Base-by-base conservation (phyloP, 805 yeast genomes). In the Sporopachydermia lactativora region DNA sequence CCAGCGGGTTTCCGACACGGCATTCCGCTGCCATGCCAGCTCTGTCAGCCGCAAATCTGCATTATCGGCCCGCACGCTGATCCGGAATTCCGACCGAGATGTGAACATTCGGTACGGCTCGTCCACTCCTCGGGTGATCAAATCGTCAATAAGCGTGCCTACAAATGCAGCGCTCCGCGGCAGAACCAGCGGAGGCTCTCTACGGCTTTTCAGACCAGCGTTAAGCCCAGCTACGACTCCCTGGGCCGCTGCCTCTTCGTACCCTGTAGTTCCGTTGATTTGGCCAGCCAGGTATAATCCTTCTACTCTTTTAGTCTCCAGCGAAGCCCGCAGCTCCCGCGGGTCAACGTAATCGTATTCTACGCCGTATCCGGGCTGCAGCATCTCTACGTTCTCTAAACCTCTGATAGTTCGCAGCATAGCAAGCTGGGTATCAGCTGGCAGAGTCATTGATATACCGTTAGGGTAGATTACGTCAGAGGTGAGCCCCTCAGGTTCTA, bases 41-140 rank as follows among this genome's bases (percentile, higher is more conserved):
- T 67, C 74, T 0, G 97, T 88, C 42, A 92, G 62, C 45, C 99
- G 64, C 42, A 72, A 58, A 53, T 94, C 96, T 0, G 99, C 97
- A 62, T 92, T 92, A 57, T 92, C 98, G 0, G 95, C 78, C 44
- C 99, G 66, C 3, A 86, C 84, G 24, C 86, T 78, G 34, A 92
- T 75, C 54, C 98, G 68, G 56, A 85, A 92, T 56, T 92, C 99
- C 0, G 95, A 82, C 39, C 99, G 70, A 4, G 96, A 85, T 0
- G 98, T 92, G 54, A 92, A 92, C 98, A 92, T 92, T 47, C 99
- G 66, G 56, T 92, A 92, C 1, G 99, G 99, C 57, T 92, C 99
- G 45, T 78, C 83, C 2, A 92, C 95, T 15, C 98, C 99, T 57
- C 85, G 85, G 1, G 96, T 88, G 19, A 88, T 81, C 47, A 92